Percentiles rank a stretch among this genome's conserved stretches.
Evolutionary conservation across 2,329 filamentous ascomycete species (phyloP).

Genomic region (Nannizzia gypsea): DNA sequence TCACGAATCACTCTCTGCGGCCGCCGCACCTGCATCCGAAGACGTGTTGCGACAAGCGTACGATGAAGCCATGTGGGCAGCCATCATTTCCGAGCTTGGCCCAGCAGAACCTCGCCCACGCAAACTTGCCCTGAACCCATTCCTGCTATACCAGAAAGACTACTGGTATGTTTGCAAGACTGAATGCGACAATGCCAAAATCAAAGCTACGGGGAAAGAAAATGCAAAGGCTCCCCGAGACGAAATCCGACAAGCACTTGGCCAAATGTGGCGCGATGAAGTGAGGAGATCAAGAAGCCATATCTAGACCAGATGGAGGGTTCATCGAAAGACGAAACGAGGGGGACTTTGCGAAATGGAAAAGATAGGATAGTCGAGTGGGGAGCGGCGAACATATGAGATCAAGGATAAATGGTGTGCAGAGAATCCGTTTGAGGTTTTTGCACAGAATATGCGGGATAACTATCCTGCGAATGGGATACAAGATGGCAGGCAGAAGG

Average conservation of each 20-base stretch:
- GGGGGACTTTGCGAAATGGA: slow-evolving; percentile 57
- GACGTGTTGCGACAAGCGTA: slow-evolving; percentile 37
- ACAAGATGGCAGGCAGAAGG: not conserved
- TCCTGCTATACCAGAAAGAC: slow-evolving; percentile 77
- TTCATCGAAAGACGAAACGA: slow-evolving; percentile 59
- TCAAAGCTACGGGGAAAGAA: slow-evolving; percentile 51
- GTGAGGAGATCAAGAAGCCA: slow-evolving; percentile 58
- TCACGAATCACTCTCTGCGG: not conserved
- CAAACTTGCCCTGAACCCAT: slow-evolving; percentile 70
- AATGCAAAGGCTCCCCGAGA: slow-evolving; percentile 55
- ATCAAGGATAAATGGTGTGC: slow-evolving; percentile 32
- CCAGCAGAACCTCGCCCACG: slow-evolving; percentile 59
- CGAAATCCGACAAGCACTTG: slow-evolving; percentile 74
- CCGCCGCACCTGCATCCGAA: not conserved
- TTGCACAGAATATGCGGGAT: slow-evolving; percentile 8
- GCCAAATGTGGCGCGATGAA: slow-evolving; percentile 78
- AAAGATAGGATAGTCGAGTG: slow-evolving; percentile 49
- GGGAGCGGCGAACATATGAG: slow-evolving; percentile 29
- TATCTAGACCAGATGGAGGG: slow-evolving; percentile 62
- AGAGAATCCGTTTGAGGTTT: slow-evolving; percentile 26
- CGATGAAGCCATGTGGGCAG: slow-evolving; percentile 45
- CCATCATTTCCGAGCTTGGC: slow-evolving; percentile 55
- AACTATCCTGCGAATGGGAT: not conserved
- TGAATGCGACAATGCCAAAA: slow-evolving; percentile 58
- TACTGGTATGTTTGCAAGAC: slow-evolving; percentile 51